Conservation (phyloP, 495 filamentous ascomycete genomes). For the Rostrohypoxylon terebratum region DNA sequence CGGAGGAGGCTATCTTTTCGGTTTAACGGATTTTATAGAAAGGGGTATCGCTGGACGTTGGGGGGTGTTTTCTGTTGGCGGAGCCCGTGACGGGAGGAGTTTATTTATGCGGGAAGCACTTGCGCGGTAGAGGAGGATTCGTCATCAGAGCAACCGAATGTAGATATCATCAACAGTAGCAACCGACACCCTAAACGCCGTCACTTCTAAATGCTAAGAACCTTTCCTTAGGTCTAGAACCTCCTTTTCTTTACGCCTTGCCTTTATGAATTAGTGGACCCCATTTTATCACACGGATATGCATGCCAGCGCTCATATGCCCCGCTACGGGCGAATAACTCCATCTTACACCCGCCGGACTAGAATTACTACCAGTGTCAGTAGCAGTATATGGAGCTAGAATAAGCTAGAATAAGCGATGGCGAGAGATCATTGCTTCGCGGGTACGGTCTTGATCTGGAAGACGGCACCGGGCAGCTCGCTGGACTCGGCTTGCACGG, state of each 20-base stretch:
- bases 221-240: not conserved
- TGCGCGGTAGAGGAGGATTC: constrained; percentile 2
- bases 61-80: constrained; percentile 7
- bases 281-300: not conserved
- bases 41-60: constrained; percentile 10
- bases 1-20: constrained; percentile 13
- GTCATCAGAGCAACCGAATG: constrained; percentile 7
- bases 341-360: not conserved
- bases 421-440: constrained; percentile 58
- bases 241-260: constrained; percentile 24
- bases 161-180: constrained; percentile 31
- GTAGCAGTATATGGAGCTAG: not conserved
- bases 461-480: constrained; percentile 92
- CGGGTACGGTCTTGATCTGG: constrained; percentile 88
- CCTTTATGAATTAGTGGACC: not conserved
- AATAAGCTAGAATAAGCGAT: not conserved
- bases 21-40: constrained; percentile 16
- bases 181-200: constrained; percentile 34
- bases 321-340: not conserved
- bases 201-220: constrained; percentile 35
- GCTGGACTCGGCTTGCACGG: constrained; percentile 84
- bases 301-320: not conserved
- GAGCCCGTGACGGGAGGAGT: constrained; percentile 12
- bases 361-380: not conserved
- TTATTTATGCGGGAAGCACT: constrained; percentile 12